Evolutionary conservation across 345 rosid species (phyloP).

Genomic region (Punica granatum): DNA sequence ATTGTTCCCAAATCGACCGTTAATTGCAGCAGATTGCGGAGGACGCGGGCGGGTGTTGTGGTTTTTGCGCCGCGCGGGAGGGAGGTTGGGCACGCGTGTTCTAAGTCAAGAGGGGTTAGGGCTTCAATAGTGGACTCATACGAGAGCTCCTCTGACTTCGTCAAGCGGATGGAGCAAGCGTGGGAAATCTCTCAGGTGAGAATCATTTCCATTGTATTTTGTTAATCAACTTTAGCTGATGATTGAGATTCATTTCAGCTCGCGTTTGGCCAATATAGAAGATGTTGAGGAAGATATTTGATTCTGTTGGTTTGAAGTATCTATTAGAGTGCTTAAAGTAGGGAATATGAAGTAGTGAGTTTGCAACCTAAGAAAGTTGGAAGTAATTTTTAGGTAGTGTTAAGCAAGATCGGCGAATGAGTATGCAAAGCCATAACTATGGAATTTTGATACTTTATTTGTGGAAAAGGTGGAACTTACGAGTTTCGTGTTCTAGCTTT

Average conservation of each 20-base stretch:
- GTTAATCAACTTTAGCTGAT: background rate
- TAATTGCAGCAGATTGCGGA: background rate
- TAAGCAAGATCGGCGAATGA: background rate
- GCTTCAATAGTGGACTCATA: slow-evolving; percentile 69
- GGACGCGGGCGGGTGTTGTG: slow-evolving; percentile 1
- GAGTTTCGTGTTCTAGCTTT: background rate
- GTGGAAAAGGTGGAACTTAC: background rate
- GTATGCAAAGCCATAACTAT: background rate
- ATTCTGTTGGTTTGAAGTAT: background rate
- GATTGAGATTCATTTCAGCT: background rate
- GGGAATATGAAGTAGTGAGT: background rate
- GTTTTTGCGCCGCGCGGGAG: slow-evolving; percentile 14
- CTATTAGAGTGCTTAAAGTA: background rate
- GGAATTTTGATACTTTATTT: background rate
- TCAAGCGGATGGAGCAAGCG: slow-evolving; percentile 76
- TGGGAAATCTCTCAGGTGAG: slow-evolving; percentile 84
- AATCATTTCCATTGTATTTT: background rate
- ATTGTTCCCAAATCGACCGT: slow-evolving; percentile 6
- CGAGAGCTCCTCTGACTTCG: slow-evolving; percentile 67
- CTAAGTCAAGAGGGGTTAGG: slow-evolving; percentile 21
- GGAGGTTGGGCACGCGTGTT: background rate
- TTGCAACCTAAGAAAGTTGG: background rate
- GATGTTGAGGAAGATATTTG: background rate
- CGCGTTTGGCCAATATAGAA: background rate
- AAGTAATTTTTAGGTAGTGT: background rate